Evolutionary conservation across 495 filamentous ascomycete species (phyloP).

Genomic region (Podospora didyma): DNA sequence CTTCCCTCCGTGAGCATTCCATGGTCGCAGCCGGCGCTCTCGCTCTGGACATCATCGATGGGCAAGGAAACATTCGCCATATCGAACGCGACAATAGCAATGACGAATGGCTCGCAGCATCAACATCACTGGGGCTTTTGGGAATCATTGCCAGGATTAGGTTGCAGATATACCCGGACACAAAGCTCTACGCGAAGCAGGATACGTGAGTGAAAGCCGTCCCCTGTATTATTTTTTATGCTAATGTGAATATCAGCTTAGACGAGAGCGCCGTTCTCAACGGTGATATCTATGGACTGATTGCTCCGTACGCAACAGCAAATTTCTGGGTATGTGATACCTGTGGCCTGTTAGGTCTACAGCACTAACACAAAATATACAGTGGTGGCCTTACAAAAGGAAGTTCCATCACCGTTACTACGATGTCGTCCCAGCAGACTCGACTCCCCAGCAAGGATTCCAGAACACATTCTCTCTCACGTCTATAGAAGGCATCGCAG

Average conservation of each 20-base stretch:
- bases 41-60: constrained; percentile 46
- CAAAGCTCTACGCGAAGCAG: constrained; percentile 47
- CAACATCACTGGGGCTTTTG: constrained; percentile 43
- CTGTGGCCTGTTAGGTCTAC: neutral
- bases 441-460: constrained; percentile 41
- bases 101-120: constrained; percentile 47
- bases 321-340: constrained; percentile 41
- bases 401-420: constrained; percentile 51
- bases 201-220: constrained; percentile 34
- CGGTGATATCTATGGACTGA: constrained; percentile 45
- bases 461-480: constrained; percentile 50
- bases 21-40: constrained; percentile 49
- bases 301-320: constrained; percentile 46
- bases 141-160: constrained; percentile 45
- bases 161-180: constrained; percentile 43
- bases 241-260: constrained; percentile 21
- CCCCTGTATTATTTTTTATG: neutral
- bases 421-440: constrained; percentile 37
- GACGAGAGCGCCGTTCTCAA: constrained; percentile 43
- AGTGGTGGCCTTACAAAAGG: constrained; percentile 48
- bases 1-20: constrained; percentile 41
- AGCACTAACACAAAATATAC: neutral
- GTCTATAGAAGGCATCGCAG: constrained; percentile 36
- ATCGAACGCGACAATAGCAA: constrained; percentile 35
- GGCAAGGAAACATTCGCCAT: constrained; percentile 34